These are phyloP conservation scores for Candida multigemmis DNA, from an alignment of 805 yeast genomes.

Conservation along the genomic window DNA sequence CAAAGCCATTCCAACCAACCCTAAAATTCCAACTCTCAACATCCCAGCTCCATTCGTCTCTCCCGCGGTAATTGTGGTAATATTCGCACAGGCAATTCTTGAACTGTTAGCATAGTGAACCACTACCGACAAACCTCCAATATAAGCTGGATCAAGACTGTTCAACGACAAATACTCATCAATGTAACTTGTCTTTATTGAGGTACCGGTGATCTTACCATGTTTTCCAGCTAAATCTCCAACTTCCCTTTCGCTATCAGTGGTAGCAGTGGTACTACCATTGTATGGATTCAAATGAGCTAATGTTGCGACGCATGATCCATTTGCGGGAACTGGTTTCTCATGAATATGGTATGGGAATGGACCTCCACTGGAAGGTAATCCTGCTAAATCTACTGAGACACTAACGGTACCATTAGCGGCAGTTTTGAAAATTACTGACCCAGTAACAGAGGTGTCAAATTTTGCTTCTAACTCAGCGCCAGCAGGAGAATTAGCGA, in stretches of 20 bases:
- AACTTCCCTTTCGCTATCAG: slow-evolving; percentile 15
- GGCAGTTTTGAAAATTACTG: slow-evolving; percentile 18
- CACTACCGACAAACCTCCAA: slow-evolving; percentile 27
- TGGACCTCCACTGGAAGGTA: slow-evolving; percentile 29
- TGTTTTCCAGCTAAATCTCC: slow-evolving; percentile 34
- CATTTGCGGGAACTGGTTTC: slow-evolving; percentile 25
- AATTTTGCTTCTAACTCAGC: slow-evolving; percentile 23
- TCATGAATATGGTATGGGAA: slow-evolving; percentile 32
- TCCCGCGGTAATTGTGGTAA: slow-evolving; percentile 10
- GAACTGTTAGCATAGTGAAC: slow-evolving; percentile 22
- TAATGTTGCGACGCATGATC: slow-evolving; percentile 27
- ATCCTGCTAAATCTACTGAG: slow-evolving; percentile 18
- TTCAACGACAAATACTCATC: slow-evolving; percentile 25
- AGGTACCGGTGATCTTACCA: slow-evolving; percentile 22
- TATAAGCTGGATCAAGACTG: slow-evolving; percentile 14
- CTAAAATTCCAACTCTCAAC: not conserved
- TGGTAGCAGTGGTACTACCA: slow-evolving; percentile 17
- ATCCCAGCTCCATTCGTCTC: too few species aligned
- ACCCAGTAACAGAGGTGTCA: slow-evolving; percentile 15
- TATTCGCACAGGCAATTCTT: slow-evolving; percentile 31
- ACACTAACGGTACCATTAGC: slow-evolving; percentile 24
- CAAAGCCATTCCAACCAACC: not conserved
- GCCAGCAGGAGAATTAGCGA: slow-evolving; percentile 19
- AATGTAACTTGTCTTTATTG: slow-evolving; percentile 12
- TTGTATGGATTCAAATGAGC: slow-evolving; percentile 30